Evolutionary conservation across 2,329 filamentous ascomycete species (phyloP), one percentile per base, ranked within the genome.

Genomic region (Aureobasidium musti): DNA sequence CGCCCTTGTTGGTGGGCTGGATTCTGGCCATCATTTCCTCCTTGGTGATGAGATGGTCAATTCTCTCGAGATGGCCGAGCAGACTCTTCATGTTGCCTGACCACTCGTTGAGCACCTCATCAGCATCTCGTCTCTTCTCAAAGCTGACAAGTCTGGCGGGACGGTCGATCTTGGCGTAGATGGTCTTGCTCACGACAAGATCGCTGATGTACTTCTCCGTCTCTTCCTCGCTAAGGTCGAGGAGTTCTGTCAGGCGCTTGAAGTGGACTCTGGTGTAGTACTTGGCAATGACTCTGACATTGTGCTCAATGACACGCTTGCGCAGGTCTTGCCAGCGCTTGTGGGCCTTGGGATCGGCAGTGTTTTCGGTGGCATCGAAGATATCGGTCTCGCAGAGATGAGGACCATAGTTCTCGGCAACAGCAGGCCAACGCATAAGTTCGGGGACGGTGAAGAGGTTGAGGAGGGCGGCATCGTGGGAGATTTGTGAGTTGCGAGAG

Each of bases 21-120:
- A 99, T 98, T 68, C 93, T 86, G 47, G 95, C 95, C 95, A 99
- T 99, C 95, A 99, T 99, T 84, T 99, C 95, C 81, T 99, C 95
- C 84, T 98, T 98, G 65, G 96, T 99, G 75, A 99, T 99, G 74
- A 99, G 84, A 79, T 99, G 95, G 76, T 99, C 95, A 69, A 99
- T 96, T 70, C 92, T 86, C 83, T 97, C 92, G 75, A 97, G 77
- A 65, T 94, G 81, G 13, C 91, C 92, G 71, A 97, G 80, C 73
- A 97, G 80, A 75, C 89, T 93, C 89, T 95, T 96, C 92, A 97
- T 98, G 79, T 97, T 97, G 74, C 91, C 89, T 77, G 92, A 97
- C 95, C 95, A 99, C 80, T 99, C 95, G 76, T 99, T 99, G 75
- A 99, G 82, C 63, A 97, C 88, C 79, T 99, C 95, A 76, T 99